Base-by-base conservation (phyloP, 352 stramenopile species). In the Pythium pyrilobum region DNA sequence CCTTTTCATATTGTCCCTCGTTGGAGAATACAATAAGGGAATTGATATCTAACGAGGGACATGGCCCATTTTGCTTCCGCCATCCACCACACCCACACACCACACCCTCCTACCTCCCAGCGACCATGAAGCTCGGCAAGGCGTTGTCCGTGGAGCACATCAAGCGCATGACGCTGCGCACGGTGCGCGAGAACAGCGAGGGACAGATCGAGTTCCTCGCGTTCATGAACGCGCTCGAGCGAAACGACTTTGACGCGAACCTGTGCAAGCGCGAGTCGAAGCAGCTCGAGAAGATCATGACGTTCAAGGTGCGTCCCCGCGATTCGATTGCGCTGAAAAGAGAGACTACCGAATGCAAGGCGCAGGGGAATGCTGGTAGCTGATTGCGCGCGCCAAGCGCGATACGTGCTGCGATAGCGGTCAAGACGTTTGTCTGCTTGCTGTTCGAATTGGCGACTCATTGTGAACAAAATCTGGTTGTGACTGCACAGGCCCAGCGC, bases 121-220 rank as follows among this genome's bases (percentile, higher is more conserved):
- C 25, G 20, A 75, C 44, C 52, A 92, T 92, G 81, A 92, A 89
- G 77, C 76, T 92, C 50, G 63, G 74, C 38, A 83, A 81, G 60
- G 77, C 73, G 52, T 74, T 92, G 50, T 87, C 82, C 51, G 72
- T 86, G 62, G 84, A 92, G 70, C 84, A 95, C 63, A 90, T 95
- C 69, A 92, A 92, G 78, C 83, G 83, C 70, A 95, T 95, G 84
- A 95, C 84, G 66, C 73, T 89, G 74, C 84, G 84, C 61, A 91
- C 83, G 15, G 64, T 91, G 50, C 77, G 78, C 62, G 83, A 94
- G 47, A 74, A 76, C 45, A 92, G 69, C 33, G 82, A 92, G 40
- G 81, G 84, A 1, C 74, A 89, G 52, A 59, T 69, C 11, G 84
- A 95, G 74, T 90, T 89, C 62, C 65, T 90, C 31, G 50, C 78